phyloP scores from a whole-genome alignment of 805 yeast genomes.

The Candida qinlingensis region DNA sequence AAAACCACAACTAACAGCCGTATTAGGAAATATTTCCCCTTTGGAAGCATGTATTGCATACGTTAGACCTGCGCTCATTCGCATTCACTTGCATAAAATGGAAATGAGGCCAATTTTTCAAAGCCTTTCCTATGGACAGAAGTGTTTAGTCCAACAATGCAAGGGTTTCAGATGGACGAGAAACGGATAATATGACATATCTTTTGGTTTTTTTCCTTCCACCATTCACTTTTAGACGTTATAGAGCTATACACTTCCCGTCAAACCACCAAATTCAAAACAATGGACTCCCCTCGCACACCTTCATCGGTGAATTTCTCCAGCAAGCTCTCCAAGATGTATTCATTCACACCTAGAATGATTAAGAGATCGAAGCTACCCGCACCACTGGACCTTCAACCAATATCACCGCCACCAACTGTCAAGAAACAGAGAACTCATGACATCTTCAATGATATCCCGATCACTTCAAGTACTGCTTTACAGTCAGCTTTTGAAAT shows the following conservation, averaged over 20 bases:
- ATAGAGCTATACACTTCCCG: no score
- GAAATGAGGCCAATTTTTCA: neutral
- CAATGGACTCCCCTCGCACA: slow-evolving; percentile 4
- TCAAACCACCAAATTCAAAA: neutral
- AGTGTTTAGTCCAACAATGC: neutral
- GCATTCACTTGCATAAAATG: neutral
- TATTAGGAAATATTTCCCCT: neutral
- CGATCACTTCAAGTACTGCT: neutral
- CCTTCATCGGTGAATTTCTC: slow-evolving; percentile 3
- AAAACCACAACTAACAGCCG: neutral
- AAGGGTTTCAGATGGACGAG: neutral
- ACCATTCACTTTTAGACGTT: no score
- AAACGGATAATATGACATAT: no score
- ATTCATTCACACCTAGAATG: slow-evolving; percentile 14
- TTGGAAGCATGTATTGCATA: neutral
- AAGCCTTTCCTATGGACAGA: neutral
- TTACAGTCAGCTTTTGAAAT: neutral
- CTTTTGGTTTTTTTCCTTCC: no score
- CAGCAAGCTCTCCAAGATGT: slow-evolving; percentile 2
- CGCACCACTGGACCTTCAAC: slow-evolving; percentile 17
- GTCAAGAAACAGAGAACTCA: slow-evolving; percentile 4
- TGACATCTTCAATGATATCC: neutral
- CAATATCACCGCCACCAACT: slow-evolving; percentile 21
- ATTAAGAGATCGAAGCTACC: slow-evolving; percentile 20
- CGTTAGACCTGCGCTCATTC: neutral